A percentile compares a stretch with the other conserved stretches of the same genome.
phyloP scores from a whole-genome alignment of 768 basidiomycete genomes.

The Leucocoprinus birnbaumii region DNA sequence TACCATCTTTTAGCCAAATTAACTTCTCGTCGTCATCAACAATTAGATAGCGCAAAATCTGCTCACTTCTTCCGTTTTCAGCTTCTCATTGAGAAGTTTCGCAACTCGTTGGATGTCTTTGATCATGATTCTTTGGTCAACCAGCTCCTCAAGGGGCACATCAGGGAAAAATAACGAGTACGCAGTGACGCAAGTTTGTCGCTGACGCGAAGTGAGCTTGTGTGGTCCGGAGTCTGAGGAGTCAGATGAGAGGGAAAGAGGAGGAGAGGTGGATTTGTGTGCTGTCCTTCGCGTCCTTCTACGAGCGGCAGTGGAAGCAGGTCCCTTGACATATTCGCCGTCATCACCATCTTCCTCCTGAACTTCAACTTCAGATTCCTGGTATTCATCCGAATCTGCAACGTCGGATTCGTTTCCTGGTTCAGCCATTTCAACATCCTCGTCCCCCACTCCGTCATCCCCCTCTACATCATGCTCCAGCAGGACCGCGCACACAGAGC shows the following conservation, averaged over 20 bases:
- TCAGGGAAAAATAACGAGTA: conserved; percentile 77
- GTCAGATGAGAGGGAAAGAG: conserved; percentile 7
- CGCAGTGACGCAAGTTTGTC: conserved; percentile 48
- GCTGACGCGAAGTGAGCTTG: conserved; percentile 50
- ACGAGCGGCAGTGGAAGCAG: conserved; percentile 17
- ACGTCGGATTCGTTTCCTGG: conserved; percentile 11
- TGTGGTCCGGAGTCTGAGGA: conserved; percentile 7
- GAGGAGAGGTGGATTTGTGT: conserved; percentile 4
- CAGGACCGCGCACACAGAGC: conserved; percentile 75
- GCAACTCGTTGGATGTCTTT: conserved; percentile 63
- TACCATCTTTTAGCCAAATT: conserved; percentile 53
- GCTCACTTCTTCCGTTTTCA: conserved; percentile 73
- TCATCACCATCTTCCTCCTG: conserved; percentile 23
- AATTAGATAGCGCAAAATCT: not conserved
- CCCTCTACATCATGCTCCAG: conserved; percentile 40
- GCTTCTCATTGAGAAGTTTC: conserved; percentile 63
- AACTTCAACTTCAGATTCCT: conserved; percentile 27
- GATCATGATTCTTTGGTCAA: conserved; percentile 55
- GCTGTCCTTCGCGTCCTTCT: conserved; percentile 13
- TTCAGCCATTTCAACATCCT: conserved; percentile 7
- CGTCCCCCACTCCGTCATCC: conserved; percentile 22
- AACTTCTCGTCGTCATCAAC: not conserved
- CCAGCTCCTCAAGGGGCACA: conserved; percentile 40
- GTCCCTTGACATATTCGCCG: conserved; percentile 21
- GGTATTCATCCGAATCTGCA: conserved; percentile 18